Base-by-base conservation (phyloP, 106 monocot genomes). In the Acorus calamus region DNA sequence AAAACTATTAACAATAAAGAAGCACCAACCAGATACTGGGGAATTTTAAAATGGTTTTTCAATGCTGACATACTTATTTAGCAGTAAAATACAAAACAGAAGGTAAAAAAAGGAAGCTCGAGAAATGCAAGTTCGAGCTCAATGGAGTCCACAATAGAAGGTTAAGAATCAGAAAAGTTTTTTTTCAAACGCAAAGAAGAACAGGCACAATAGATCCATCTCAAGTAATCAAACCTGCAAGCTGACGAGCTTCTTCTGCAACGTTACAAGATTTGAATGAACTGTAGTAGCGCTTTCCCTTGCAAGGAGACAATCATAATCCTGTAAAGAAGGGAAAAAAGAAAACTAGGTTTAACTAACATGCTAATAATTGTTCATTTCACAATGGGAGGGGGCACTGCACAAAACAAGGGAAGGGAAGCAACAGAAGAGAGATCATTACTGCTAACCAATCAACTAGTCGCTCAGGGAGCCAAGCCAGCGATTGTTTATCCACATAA, bases 371-470 rank as follows among this genome's bases (percentile, higher is more conserved):
- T 28, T 28, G 1, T 28, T 28, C 28, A 28, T 28, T 28, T 28
- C 28, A 28, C 28, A 28, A 28, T 28, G 28, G 28, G 8, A 28
- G 41, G 12, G 46, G 9, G 42, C 4, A 51, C 14, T 14, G 3
- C 7, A 56, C 4, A 4, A 70, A 69, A 14, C 45, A 73, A 3
- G 55, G n/a, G 7, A 5, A 48, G 55, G 47, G 44, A 44, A 55
- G 50, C n/a, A 52, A 45, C 53, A 60, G 60, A 73, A 66, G 74
- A 74, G 75, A 75, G 74, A 78, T 60, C 62, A 77, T 82, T 82
- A 96, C 94, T 69, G 81, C 82, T 82, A 90, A 78, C 94, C 94
- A 96, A 76, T 96, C 94, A 60, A 82, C 87, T 71, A 96, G 79
- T 8, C 79, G 50, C 68, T 87, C 94, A 49, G 90, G 90, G 81